Evolutionary conservation across 805 yeast genomes (phyloP).

Genomic region (Komagataella pastoris): DNA sequence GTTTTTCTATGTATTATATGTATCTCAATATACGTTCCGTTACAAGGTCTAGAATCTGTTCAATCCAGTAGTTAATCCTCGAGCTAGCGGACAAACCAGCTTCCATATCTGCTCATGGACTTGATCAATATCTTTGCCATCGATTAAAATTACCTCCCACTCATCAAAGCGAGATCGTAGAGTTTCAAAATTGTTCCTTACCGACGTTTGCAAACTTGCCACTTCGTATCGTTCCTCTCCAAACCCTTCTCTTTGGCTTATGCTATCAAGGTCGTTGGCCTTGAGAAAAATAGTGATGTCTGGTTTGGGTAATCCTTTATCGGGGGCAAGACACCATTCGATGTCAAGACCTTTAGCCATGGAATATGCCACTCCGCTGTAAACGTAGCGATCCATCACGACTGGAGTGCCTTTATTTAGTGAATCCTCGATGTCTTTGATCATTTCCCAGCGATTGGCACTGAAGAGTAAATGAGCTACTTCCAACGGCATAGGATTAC

Average conservation of each 20-base stretch:
- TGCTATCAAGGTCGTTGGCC: constrained; percentile 30
- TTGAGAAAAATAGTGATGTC: constrained; percentile 73
- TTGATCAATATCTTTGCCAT: constrained; percentile 38
- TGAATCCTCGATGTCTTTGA: constrained; percentile 26
- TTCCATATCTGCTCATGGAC: constrained; percentile 37
- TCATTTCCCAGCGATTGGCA: constrained; percentile 91
- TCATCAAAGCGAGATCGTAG: constrained; percentile 14
- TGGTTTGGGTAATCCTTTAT: constrained; percentile 75
- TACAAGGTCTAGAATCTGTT: constrained; percentile 4
- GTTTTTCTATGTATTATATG: constrained; percentile 1
- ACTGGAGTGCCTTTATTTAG: constrained; percentile 44
- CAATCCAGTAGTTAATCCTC: constrained; percentile 8
- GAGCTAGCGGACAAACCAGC: constrained; percentile 7
- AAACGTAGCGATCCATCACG: constrained; percentile 76
- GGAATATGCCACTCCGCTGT: constrained; percentile 89
- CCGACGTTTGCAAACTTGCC: constrained; percentile 58
- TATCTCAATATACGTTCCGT: not conserved
- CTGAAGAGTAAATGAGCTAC: constrained; percentile 79
- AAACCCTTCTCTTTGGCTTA: constrained; percentile 54
- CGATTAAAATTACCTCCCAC: constrained; percentile 46
- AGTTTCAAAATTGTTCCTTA: constrained; percentile 40
- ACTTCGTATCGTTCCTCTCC: constrained; percentile 93
- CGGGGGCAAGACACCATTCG: constrained; percentile 76
- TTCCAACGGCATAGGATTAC: constrained; percentile 49
- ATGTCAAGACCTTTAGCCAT: constrained; percentile 66